Evolutionary conservation across 768 basidiomycete species (phyloP).

Genomic region (Kwoniella pini): DNA sequence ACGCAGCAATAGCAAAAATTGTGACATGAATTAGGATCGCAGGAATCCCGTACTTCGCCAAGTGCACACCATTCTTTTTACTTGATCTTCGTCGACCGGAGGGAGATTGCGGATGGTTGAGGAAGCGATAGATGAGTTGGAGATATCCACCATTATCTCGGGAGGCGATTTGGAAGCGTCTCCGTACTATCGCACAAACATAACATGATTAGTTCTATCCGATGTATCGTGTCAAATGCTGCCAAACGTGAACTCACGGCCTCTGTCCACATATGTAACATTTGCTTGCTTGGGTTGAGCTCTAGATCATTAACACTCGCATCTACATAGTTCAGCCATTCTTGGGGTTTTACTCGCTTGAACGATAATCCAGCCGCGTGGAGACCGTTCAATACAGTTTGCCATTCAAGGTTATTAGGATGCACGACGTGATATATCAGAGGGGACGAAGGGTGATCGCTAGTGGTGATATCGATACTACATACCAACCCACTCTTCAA

Average conservation of each 20-base stretch:
- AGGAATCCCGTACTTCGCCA: conserved; percentile 58
- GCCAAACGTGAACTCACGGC: conserved; percentile 32
- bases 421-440: conserved; percentile 56
- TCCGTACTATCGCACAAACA: conserved; percentile 33
- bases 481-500: conserved; percentile 19
- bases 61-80: conserved; percentile 57
- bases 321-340: conserved; percentile 56
- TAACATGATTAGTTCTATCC: background rate
- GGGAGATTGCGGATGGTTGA: conserved; percentile 44
- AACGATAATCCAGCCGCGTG: conserved; percentile 55
- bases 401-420: conserved; percentile 55
- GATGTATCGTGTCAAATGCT: background rate
- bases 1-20: no score
- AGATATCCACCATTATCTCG: conserved; percentile 48
- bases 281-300: conserved; percentile 56
- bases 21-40: background rate
- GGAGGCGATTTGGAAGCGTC: conserved; percentile 25
- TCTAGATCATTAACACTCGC: conserved; percentile 48
- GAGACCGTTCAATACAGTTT: conserved; percentile 56
- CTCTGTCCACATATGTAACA: conserved; percentile 50
- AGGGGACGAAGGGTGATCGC: conserved; percentile 15
- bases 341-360: conserved; percentile 48
- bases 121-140: conserved; percentile 50
- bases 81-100: conserved; percentile 48
- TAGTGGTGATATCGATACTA: conserved; percentile 54